Conservation (phyloP, 768 basidiomycete species). For the Leucocoprinus leucothites region DNA sequence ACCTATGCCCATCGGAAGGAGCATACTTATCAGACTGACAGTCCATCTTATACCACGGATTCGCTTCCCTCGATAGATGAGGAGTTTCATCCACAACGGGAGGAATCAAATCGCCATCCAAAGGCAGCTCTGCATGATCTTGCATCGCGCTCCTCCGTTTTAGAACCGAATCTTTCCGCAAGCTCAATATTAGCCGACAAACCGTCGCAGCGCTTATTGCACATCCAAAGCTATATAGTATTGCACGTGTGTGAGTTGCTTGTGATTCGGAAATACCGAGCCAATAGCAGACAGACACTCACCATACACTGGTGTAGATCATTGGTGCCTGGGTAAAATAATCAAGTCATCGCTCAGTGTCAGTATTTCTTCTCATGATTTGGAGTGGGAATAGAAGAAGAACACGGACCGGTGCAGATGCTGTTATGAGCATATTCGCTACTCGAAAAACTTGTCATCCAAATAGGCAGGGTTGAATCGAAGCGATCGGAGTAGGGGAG, state of each 20-base stretch:
- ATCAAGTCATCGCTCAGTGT: not conserved
- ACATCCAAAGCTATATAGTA: slow-evolving; percentile 6
- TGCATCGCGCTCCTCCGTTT: not conserved
- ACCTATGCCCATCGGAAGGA: not conserved
- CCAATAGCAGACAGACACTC: not conserved
- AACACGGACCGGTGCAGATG: slow-evolving; percentile 6
- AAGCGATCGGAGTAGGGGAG: too few species aligned
- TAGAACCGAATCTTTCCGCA: slow-evolving; percentile 7
- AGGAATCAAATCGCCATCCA: too few species aligned
- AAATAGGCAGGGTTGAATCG: not conserved
- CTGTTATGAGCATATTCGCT: slow-evolving; percentile 3
- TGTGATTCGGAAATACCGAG: not conserved
- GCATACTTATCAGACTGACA: not conserved
- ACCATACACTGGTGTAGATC: slow-evolving; percentile 5
- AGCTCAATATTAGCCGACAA: slow-evolving; percentile 1
- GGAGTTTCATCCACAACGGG: too few species aligned
- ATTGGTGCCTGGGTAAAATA: not conserved
- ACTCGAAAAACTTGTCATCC: slow-evolving; percentile 1
- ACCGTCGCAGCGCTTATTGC: slow-evolving; percentile 4
- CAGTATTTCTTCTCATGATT: not conserved
- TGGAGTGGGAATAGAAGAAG: not conserved
- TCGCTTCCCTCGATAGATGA: too few species aligned
- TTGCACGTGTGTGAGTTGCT: too few species aligned
- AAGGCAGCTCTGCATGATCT: not conserved
- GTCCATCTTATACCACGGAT: not conserved